Conservation (phyloP, 2,329 filamentous ascomycete species). For the Sporothrix phasma region DNA sequence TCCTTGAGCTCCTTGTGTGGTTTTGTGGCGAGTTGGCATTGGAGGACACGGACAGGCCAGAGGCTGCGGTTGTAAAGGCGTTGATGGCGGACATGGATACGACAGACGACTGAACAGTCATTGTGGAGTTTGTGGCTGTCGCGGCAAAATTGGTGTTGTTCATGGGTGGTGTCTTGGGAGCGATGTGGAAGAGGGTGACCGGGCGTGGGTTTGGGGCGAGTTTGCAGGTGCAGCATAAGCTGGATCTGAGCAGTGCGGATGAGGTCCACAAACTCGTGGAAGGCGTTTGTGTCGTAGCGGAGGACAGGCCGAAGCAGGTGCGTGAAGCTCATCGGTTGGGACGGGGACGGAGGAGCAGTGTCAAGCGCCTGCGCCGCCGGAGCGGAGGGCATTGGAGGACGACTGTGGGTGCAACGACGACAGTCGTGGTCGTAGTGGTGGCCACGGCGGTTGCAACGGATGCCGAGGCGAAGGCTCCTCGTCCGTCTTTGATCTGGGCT, state of each 20-base stretch:
- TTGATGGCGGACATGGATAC: constrained; percentile 2
- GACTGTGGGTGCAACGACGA: background rate
- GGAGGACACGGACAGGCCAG: constrained; percentile 34
- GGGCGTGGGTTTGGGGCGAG: constrained; percentile 45
- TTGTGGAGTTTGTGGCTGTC: background rate
- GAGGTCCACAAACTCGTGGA: constrained; percentile 75
- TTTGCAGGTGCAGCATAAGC: constrained; percentile 23
- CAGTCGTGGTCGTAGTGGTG: background rate
- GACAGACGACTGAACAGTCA: background rate
- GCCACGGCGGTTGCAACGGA: background rate
- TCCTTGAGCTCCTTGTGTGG: constrained; percentile 54
- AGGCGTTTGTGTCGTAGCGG: constrained; percentile 69
- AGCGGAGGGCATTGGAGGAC: background rate
- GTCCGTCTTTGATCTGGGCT: background rate
- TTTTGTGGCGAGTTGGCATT: constrained; percentile 30
- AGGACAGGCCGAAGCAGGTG: constrained; percentile 77
- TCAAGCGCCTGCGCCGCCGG: background rate
- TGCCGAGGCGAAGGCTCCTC: background rate
- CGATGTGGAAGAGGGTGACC: constrained; percentile 47
- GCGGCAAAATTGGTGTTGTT: constrained; percentile 40
- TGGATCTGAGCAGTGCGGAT: constrained; percentile 47
- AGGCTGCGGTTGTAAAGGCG: constrained; percentile 29
- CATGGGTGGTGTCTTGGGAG: constrained; percentile 30
- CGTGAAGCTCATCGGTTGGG: constrained; percentile 61
- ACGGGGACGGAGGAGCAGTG: constrained; percentile 33